Conservation (phyloP, 2,329 filamentous ascomycete species). For the Emmonsia crescens region DNA sequence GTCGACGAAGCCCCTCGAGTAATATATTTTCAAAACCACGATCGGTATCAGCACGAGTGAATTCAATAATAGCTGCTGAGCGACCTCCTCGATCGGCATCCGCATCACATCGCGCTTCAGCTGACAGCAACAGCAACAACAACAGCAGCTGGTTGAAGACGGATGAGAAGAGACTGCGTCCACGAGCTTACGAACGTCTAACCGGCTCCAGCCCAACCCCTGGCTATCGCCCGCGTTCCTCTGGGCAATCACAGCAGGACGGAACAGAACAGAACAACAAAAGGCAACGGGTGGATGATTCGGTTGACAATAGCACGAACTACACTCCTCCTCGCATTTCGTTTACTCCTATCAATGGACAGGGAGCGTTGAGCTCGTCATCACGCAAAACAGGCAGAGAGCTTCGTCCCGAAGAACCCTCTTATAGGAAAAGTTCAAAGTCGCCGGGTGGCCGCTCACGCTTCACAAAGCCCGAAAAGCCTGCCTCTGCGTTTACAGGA, state of each 20-base stretch:
- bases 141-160: slow-evolving; percentile 9
- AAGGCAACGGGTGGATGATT: background rate
- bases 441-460: background rate
- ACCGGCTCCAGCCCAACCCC: slow-evolving; percentile 11
- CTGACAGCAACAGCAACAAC: background rate
- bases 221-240: background rate
- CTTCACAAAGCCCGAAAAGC: background rate
- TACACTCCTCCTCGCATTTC: background rate
- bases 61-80: background rate
- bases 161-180: background rate
- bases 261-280: background rate
- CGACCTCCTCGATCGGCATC: background rate
- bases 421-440: background rate
- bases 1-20: background rate
- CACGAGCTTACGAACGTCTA: background rate
- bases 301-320: background rate
- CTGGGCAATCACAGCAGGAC: background rate
- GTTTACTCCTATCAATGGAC: slow-evolving; percentile 1
- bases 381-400: background rate
- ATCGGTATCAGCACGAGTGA: background rate
- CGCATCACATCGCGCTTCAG: background rate
- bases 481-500: background rate
- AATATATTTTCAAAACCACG: background rate
- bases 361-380: background rate
- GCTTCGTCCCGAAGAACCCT: background rate